These are phyloP conservation scores for Chrysosporium queenslandicum DNA, from an alignment of 2,329 filamentous ascomycete genomes.

Conservation along the genomic window DNA sequence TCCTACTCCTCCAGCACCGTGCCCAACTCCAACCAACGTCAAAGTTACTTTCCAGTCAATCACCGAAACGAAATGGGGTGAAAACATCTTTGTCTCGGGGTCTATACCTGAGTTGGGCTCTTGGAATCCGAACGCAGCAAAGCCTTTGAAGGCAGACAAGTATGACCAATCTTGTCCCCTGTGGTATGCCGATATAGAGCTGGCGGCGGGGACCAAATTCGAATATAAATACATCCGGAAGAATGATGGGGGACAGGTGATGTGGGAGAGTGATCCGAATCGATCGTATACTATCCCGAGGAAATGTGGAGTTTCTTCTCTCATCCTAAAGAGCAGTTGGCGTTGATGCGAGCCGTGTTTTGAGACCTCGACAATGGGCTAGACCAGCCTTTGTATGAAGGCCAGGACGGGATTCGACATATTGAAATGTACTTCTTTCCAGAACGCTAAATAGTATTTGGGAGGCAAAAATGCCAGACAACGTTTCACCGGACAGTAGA, in stretches of 20 bases:
- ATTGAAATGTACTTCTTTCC: too few species aligned
- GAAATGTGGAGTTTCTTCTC: conserved; percentile 27
- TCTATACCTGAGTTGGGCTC: conserved; percentile 49
- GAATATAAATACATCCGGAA: conserved; percentile 62
- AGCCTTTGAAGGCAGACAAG: conserved; percentile 47
- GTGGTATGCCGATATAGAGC: conserved; percentile 49
- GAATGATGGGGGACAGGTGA: conserved; percentile 43
- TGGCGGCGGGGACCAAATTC: conserved; percentile 48
- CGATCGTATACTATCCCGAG: conserved; percentile 34
- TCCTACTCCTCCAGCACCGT: conserved; percentile 20
- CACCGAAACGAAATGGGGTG: conserved; percentile 49
- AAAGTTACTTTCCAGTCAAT: conserved; percentile 54
- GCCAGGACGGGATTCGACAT: too few species aligned
- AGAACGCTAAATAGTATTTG: too few species aligned
- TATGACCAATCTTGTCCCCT: conserved; percentile 53
- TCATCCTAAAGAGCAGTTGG: conserved; percentile 34
- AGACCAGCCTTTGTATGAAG: too few species aligned
- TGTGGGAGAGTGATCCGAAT: conserved; percentile 55
- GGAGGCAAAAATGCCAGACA: too few species aligned
- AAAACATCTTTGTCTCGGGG: conserved; percentile 57
- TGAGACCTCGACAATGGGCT: too few species aligned
- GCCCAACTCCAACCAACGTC: conserved; percentile 34
- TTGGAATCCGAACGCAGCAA: conserved; percentile 49
- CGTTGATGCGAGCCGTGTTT: conserved; percentile 16
- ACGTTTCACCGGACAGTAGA: too few species aligned